Conservation (phyloP, 768 basidiomycete species). For the Boletus eberwhitei region DNA sequence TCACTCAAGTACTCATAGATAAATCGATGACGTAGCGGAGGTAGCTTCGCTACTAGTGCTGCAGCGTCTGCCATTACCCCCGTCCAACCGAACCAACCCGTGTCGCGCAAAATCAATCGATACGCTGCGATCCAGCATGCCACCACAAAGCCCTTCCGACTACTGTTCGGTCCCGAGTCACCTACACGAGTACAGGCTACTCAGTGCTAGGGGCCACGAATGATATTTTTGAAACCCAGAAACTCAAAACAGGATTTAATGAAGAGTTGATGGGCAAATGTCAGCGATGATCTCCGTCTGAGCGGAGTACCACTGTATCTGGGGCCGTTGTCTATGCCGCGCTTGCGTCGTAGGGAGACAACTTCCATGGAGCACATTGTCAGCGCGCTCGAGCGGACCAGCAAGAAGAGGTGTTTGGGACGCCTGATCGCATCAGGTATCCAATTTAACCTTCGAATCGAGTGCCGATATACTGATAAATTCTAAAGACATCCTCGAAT, state of each 20-base stretch:
- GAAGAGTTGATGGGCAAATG: background rate
- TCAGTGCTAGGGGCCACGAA: too few relatives aligned
- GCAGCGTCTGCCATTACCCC: background rate
- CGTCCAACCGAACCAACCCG: background rate
- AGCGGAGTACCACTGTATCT: slow-evolving; percentile 11
- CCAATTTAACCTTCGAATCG: background rate
- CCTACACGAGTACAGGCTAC: background rate
- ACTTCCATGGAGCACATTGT: background rate
- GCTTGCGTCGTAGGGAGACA: background rate
- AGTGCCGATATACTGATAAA: background rate
- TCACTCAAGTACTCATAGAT: background rate
- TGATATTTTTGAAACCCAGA: slow-evolving; percentile 1
- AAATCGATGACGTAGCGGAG: too few relatives aligned
- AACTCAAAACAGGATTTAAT: slow-evolving; percentile 4
- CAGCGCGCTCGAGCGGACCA: background rate
- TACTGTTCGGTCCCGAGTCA: slow-evolving; percentile 6
- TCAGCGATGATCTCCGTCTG: background rate
- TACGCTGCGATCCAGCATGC: background rate
- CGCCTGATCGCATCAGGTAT: background rate
- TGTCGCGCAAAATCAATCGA: background rate
- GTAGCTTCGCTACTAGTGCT: background rate
- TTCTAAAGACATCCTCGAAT: background rate
- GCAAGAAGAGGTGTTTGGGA: background rate
- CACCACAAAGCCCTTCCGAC: background rate
- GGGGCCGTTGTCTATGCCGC: background rate